Evolutionary conservation across 768 basidiomycete genomes (phyloP).

Genomic region (Lentinula aciculospora): DNA sequence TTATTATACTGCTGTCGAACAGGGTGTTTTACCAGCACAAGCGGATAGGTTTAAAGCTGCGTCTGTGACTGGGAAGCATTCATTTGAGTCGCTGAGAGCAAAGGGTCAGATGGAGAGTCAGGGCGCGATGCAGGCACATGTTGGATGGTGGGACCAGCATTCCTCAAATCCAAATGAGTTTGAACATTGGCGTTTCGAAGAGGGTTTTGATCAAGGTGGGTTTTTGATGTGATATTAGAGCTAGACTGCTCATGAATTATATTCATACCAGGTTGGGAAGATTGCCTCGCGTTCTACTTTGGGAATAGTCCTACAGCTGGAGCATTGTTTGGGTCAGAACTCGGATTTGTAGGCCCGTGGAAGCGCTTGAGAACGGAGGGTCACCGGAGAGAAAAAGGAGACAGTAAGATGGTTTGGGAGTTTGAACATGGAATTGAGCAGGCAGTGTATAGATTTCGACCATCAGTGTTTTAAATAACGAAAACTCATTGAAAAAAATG

Average conservation of each 20-base stretch:
- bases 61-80: neutral
- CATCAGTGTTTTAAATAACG: neutral
- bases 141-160: constrained; percentile 30
- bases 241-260: neutral
- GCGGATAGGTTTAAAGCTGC: constrained; percentile 3
- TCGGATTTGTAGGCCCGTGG: constrained; percentile 67
- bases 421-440: constrained; percentile 62
- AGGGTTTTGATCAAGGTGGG: constrained; percentile 41
- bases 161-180: constrained; percentile 48
- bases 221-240: neutral
- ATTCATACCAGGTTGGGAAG: constrained; percentile 65
- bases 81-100: neutral
- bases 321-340: constrained; percentile 34
- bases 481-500: neutral
- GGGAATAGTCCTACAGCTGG: constrained; percentile 14
- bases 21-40: constrained; percentile 53
- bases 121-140: constrained; percentile 26
- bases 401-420: constrained; percentile 60
- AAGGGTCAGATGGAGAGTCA: neutral
- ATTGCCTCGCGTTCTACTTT: constrained; percentile 52
- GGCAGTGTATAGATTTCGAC: constrained; percentile 25
- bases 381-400: constrained; percentile 35
- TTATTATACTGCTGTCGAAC: constrained; percentile 55
- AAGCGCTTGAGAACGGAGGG: constrained; percentile 36
- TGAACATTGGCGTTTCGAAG: constrained; percentile 61